Conservation (phyloP, 2,329 filamentous ascomycete genomes). For the Botrytis fragariae region DNA sequence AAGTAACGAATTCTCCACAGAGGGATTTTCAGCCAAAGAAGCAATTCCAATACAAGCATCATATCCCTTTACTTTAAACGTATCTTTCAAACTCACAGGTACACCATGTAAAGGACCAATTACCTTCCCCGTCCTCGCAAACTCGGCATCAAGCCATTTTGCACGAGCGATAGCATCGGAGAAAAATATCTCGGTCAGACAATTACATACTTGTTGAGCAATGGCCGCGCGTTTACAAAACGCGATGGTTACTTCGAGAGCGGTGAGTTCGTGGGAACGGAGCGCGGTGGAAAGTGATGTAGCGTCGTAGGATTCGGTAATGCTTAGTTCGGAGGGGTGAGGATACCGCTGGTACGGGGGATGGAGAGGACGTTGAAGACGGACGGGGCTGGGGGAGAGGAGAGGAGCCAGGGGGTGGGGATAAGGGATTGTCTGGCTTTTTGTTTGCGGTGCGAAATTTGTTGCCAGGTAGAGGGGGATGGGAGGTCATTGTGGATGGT, state of each 20-base stretch:
- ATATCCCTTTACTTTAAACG: not conserved
- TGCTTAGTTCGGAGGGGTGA: constrained; percentile 1
- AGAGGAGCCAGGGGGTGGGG: not conserved
- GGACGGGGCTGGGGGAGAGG: not conserved
- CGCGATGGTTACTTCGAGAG: not conserved
- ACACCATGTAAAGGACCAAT: not conserved
- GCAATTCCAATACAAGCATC: not conserved
- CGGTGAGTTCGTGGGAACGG: not conserved
- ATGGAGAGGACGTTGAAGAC: not conserved
- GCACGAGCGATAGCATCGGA: not conserved
- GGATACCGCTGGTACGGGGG: not conserved
- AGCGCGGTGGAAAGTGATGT: not conserved
- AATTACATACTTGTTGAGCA: not conserved
- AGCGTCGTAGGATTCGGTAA: not conserved
- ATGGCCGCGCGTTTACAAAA: not conserved
- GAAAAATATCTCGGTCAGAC: not conserved
- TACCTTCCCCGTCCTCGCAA: not conserved
- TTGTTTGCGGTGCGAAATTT: not conserved
- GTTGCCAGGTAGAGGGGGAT: not conserved
- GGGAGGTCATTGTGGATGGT: not conserved
- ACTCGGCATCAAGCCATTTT: not conserved
- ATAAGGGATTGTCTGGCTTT: not conserved
- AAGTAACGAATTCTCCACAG: not conserved
- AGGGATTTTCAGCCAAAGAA: not conserved
- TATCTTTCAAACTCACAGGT: not conserved